Conservation (phyloP, 2,329 filamentous ascomycete species). For the Incumbomyces lentus region DNA sequence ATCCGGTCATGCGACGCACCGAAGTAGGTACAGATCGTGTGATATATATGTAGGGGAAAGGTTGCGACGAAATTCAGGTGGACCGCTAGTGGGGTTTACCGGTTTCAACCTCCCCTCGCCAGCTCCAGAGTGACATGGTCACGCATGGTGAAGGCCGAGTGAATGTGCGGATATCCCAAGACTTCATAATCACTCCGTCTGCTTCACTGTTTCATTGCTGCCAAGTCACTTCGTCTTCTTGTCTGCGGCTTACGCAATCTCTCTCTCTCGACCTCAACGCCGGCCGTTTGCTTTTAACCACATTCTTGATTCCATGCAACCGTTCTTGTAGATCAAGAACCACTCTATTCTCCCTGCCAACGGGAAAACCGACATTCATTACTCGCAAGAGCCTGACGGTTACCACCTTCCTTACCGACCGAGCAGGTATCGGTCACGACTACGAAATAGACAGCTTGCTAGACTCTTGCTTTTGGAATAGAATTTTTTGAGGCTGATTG, state of each 20-base stretch:
- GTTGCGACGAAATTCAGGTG: not conserved
- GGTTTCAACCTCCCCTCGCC: not conserved
- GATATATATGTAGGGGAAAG: not conserved
- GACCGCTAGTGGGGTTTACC: not conserved
- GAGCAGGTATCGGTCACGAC: conserved; percentile 5
- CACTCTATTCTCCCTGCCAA: not conserved
- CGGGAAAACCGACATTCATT: conserved; percentile 2
- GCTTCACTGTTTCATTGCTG: not conserved
- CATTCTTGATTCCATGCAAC: not conserved
- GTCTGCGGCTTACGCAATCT: not conserved
- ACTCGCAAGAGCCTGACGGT: not conserved
- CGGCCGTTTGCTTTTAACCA: not conserved
- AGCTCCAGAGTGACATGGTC: not conserved
- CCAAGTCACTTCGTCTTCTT: conserved; percentile 1
- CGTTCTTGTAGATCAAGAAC: conserved; percentile 8
- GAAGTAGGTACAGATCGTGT: not conserved
- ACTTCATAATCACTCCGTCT: not conserved
- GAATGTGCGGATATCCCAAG: not conserved
- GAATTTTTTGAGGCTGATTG: not conserved
- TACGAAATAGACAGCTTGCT: not conserved
- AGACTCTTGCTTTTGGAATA: not conserved
- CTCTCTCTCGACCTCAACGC: not conserved
- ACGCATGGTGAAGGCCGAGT: too few relatives aligned
- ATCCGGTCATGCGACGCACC: too few relatives aligned
- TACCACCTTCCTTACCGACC: conserved; percentile 1